Conservation (phyloP, 306 rosid genomes). For the Ammopiptanthus mongolicus region DNA sequence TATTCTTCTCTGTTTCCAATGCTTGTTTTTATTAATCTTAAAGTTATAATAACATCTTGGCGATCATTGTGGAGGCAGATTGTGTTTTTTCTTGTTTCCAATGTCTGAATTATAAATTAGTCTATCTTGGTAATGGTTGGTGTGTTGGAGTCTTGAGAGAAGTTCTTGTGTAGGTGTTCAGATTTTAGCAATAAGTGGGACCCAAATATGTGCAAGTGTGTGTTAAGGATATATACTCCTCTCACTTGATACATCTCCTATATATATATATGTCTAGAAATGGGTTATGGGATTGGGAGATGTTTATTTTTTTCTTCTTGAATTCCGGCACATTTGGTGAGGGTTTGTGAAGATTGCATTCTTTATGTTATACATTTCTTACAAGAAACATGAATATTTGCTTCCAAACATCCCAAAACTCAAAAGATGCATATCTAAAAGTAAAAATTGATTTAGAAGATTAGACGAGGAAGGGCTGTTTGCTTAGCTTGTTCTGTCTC, state of each 20-base stretch:
- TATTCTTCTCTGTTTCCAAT: background rate
- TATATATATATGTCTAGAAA: too few relatives aligned
- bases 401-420: background rate
- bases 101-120: conserved; percentile 22
- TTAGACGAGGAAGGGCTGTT: background rate
- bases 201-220: background rate
- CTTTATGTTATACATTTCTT: background rate
- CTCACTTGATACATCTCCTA: too few relatives aligned
- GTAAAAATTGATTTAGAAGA: background rate
- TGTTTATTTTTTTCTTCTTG: background rate
- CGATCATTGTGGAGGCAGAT: background rate
- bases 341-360: background rate
- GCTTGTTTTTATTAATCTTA: background rate
- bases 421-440: background rate
- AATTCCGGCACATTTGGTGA: background rate
- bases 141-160: background rate
- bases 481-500: background rate
- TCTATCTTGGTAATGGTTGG: background rate
- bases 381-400: background rate
- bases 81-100: conserved; percentile 6
- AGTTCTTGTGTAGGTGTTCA: background rate
- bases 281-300: background rate
- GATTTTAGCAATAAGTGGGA: background rate
- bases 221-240: background rate
- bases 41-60: background rate